Evolutionary conservation across 768 basidiomycete genomes (phyloP), one percentile per base, ranked within the genome.

Genomic region (Chalciporus chontae): DNA sequence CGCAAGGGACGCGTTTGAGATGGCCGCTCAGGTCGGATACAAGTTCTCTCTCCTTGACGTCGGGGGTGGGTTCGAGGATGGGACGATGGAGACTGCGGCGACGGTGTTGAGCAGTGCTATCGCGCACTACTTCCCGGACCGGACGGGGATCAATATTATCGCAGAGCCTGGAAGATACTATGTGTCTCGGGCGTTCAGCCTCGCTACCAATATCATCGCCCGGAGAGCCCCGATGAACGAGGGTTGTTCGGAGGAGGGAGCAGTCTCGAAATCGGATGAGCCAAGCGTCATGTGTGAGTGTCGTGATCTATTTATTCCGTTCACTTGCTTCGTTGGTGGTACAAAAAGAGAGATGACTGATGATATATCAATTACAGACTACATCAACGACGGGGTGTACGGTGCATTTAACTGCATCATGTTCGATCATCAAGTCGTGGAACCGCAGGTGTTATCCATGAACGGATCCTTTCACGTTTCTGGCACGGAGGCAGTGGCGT

Each of bases 371-470:
- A 39, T 48, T 31, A 29, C 68, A 96, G 94, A 97, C 75, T 98
- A 98, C 76, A 93, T 98, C 80, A 98, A 97, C 73, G 95, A 98
- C 68, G 96, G 96, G 39, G 93, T 99, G 36, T 99, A 99, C 69
- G 94, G 95, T 44, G 84, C 92, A 18, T 94, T 94, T 77, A 94
- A 94, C 75, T 94, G 90, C 73, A 94, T 94, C 71, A 76, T 98
- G 64, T 98, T 97, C 71, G 96, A 98, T 71, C 96, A 99, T 71
- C 94, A 95, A 65, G 76, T 78, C 50, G 86, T 86, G n/a, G 82
- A 89, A 61, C 96, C 96, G 21, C 81, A 81, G 59, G 87, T 90
- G 41, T 73, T 90, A 43, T 85, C 83, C 19, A 72, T 89, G 71
- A 73, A 77, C 44, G 80, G 80, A 36, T 85, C 83, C 3, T 85